Base-by-base conservation (phyloP, 768 basidiomycete genomes). In the Tylopilus intermedius region DNA sequence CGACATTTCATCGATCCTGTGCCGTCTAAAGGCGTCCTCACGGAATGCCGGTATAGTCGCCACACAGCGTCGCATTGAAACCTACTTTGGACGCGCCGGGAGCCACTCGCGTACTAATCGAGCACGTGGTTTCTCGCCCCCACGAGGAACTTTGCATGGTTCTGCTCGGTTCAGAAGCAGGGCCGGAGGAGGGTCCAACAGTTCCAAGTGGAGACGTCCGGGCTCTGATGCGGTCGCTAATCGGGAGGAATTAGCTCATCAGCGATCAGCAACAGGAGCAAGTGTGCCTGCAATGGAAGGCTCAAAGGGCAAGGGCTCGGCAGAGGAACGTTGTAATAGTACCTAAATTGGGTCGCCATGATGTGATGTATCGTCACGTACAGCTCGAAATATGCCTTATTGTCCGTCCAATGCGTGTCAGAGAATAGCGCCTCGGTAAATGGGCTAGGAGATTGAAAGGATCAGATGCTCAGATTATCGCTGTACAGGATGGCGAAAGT, bases 1-100 rank as follows among this genome's bases (percentile, higher is more conserved):
- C 47, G 80, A 81, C 46, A 70, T 88, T 50, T 62, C 72, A 57
- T 69, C 70, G 49, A 77, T 86, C 56, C 71, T 88, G 54, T 65
- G 63, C 53, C 80, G 78, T 47, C 60, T 86, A 49, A 76, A 62
- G 52, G 53, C 49, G 49, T 67, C 67, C 58, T 58, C 61, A 51
- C 59, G 56, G 55, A 40, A 57, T 43, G 54, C 57, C 55, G 59
- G 50, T 27, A 45, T 27, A 22, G 38, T 24, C 35, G 50, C 29
- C 48, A 41, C 22, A 43, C 58, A 53, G 46, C 53, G 49, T 18
- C 49, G 44, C 38, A 49, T 10, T 3, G 42, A 47, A 30, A 22
- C 60, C 41, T 49, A 32, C 53, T 51, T 54, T 54, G 45, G 50
- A 43, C 54, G 41, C 5, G 8, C 45, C 14, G 54, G 61, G 37